Conservation (phyloP, 768 basidiomycete genomes). For the Lyophyllum decastes region DNA sequence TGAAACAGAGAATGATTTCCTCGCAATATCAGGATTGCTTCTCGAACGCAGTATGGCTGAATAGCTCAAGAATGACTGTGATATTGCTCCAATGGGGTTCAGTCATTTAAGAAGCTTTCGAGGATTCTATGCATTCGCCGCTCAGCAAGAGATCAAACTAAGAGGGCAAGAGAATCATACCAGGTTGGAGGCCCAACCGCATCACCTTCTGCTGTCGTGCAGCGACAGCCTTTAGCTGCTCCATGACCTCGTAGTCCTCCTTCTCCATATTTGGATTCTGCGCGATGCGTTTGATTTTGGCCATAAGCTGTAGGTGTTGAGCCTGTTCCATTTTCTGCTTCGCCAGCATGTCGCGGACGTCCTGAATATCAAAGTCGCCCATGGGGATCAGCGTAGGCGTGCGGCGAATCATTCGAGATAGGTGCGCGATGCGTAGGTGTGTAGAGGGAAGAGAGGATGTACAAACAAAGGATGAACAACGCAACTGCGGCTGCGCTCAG, state of each 20-base stretch:
- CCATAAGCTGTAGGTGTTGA: conserved; percentile 40
- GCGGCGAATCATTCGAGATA: conserved; percentile 65
- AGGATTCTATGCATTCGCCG: conserved; percentile 1
- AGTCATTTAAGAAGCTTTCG: conserved; percentile 5
- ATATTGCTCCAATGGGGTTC: neutral
- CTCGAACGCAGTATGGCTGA: too few species aligned
- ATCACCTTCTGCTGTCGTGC: conserved; percentile 27
- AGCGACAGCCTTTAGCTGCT: conserved; percentile 29
- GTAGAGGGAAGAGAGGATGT: conserved; percentile 8
- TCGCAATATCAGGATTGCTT: too few species aligned
- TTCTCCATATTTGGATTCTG: conserved; percentile 37
- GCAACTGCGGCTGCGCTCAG: conserved; percentile 19
- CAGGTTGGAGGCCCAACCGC: conserved; percentile 26
- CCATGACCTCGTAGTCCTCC: conserved; percentile 32
- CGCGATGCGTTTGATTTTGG: conserved; percentile 46
- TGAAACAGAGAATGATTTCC: too few species aligned
- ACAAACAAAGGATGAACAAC: conserved; percentile 20
- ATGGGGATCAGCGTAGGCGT: conserved; percentile 76
- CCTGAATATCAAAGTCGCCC: conserved; percentile 78
- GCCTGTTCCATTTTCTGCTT: conserved; percentile 46
- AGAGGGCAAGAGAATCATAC: conserved; percentile 8
- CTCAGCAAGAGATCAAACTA: neutral
- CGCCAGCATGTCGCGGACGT: conserved; percentile 62
- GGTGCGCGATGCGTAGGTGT: conserved; percentile 3
- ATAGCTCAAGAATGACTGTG: neutral